Evolutionary conservation across 805 yeast genomes (phyloP), one percentile per base, ranked within the genome.

Genomic region (Clavispora phyllophila): DNA sequence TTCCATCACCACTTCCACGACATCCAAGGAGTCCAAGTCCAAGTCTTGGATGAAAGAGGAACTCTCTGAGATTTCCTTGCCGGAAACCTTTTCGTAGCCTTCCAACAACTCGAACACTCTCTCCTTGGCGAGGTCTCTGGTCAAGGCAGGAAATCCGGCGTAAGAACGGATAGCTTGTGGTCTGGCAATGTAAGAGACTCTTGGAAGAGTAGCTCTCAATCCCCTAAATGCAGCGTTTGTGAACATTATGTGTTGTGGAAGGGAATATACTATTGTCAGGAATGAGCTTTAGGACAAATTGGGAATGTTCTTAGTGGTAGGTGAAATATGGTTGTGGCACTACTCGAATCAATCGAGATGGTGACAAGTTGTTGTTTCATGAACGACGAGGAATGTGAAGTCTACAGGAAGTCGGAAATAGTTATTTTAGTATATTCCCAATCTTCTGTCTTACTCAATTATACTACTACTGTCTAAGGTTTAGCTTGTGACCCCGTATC

Each of bases 101-200:
- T 81, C 85, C 49, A 82, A 69, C 54, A 82, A 64, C 56, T 81
- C 86, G 42, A 79, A 57, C 42, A 82, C 69, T 68, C 88, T 74
- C 54, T 79, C 83, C 41, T 68, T 68, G 42, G 83, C 78, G 29
- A 76, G 60, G n/a, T 81, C 86, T 60, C 75, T 77, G 35, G 84
- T 77, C 53, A 82, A 68, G 24, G 75, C 72, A 23, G 86, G 83
- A 47, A 76, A 78, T 39, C 72, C 74, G 27, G 85, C 79, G 61
- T 81, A 81, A 37, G 53, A 57, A 66, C 68, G 40, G 18, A 42
- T 23, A 6, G 42, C 23, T 37, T 57, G 53, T 12, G 55, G 53
- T 38, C 54, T 47, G 32, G 46, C 41, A 20, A 44, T 36, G 8
- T 25, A 37, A 12, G 25, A 7, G 27, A 6, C 12, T 32, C 37